These are phyloP conservation scores for Abrus precatorius DNA, from an alignment of 306 rosid species.

Conservation along the genomic window DNA sequence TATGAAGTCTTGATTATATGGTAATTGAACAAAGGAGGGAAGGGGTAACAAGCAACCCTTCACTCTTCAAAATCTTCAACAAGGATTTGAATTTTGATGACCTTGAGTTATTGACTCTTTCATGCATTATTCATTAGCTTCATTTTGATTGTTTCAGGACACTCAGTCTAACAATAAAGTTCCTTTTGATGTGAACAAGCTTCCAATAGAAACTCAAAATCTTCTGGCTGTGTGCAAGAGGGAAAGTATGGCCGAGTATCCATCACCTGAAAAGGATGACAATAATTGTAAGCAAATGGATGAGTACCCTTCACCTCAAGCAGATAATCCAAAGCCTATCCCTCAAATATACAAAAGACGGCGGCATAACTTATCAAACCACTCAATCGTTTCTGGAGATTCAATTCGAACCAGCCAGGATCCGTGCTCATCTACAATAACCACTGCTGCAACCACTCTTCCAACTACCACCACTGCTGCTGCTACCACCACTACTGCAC, in stretches of 20 bases:
- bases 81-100: not conserved
- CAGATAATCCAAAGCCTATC: slow-evolving; percentile 69
- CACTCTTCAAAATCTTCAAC: not conserved
- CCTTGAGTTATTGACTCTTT: slow-evolving; percentile 8
- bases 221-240: slow-evolving; percentile 73
- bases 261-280: slow-evolving; percentile 58
- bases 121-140: slow-evolving; percentile 26
- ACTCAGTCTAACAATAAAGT: slow-evolving; percentile 59
- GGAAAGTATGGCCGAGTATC: slow-evolving; percentile 75
- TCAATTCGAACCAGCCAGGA: slow-evolving; percentile 70
- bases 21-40: too few relatives aligned
- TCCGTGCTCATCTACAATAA: slow-evolving; percentile 77
- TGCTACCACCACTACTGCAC: slow-evolving; percentile 47
- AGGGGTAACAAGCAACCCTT: not conserved
- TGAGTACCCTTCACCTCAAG: slow-evolving; percentile 59
- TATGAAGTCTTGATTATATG: not conserved
- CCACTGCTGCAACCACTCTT: slow-evolving; percentile 67
- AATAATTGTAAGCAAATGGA: slow-evolving; percentile 47
- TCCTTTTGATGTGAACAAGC: slow-evolving; percentile 66
- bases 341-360: slow-evolving; percentile 79
- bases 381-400: slow-evolving; percentile 71
- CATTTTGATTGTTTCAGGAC: slow-evolving; percentile 63
- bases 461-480: slow-evolving; percentile 45
- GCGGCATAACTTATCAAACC: slow-evolving; percentile 64
- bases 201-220: slow-evolving; percentile 67